phyloP scores from a whole-genome alignment of 2,329 filamentous ascomycete genomes.

The Microthyrium microscopicum region DNA sequence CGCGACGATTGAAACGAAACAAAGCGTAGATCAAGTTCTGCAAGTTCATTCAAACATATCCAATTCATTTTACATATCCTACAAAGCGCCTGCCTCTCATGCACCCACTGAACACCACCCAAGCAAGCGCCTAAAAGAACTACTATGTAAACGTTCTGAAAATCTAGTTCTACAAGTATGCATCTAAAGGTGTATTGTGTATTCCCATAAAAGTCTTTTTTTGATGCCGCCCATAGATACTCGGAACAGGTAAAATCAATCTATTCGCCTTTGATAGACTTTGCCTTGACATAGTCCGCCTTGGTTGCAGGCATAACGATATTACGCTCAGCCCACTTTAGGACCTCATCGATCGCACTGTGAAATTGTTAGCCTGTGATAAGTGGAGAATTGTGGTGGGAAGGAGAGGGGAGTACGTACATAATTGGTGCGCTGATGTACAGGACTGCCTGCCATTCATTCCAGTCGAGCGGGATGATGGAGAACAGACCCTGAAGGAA shows the following conservation, averaged over 20 bases:
- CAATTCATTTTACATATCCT: neutral
- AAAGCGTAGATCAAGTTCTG: too few species aligned
- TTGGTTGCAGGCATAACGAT: neutral
- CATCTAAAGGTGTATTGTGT: neutral
- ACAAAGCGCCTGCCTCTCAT: neutral
- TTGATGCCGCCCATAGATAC: too few species aligned
- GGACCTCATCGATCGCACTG: constrained; percentile 42
- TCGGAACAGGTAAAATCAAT: too few species aligned
- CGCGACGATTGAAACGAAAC: too few species aligned
- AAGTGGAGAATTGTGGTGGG: constrained; percentile 6
- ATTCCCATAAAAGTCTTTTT: neutral
- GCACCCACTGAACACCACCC: neutral
- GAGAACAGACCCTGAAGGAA: constrained; percentile 79
- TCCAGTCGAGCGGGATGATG: constrained; percentile 70
- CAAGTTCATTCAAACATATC: too few species aligned
- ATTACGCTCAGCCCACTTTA: constrained; percentile 52
- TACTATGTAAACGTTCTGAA: neutral
- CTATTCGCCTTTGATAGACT: constrained; percentile 4
- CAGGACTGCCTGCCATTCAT: constrained; percentile 85
- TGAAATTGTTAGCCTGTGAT: constrained; percentile 1
- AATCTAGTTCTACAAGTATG: neutral
- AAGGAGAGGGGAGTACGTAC: too few species aligned
- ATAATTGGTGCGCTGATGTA: constrained; percentile 82
- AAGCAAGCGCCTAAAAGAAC: neutral
- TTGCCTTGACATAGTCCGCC: neutral